Percentiles rank a stretch among this genome's conserved stretches.
Evolutionary conservation across 2,329 filamentous ascomycete genomes (phyloP).

Genomic region (Aspergillus carbonarius): DNA sequence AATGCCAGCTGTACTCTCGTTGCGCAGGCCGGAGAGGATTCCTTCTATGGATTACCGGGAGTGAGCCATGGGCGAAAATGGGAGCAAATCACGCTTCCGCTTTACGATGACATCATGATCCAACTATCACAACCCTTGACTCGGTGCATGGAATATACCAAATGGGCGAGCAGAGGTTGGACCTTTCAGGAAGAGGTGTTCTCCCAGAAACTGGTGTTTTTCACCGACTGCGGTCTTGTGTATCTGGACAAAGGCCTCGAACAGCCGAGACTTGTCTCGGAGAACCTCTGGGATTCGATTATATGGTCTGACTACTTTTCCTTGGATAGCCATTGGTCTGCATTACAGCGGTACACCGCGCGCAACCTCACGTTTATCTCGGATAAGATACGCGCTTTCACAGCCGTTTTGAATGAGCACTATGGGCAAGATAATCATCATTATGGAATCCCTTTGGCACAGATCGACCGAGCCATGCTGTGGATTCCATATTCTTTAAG

Average conservation of each 20-base stretch:
- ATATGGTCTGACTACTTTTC: too few relatives aligned
- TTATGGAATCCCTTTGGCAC: too few relatives aligned
- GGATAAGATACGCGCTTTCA: too few relatives aligned
- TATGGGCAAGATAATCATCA: too few relatives aligned
- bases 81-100: background rate
- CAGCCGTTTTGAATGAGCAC: too few relatives aligned
- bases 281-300: too few relatives aligned
- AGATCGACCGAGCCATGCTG: background rate
- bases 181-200: background rate
- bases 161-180: background rate
- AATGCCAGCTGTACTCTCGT: background rate
- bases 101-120: background rate
- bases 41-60: background rate
- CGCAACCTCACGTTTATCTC: too few relatives aligned
- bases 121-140: background rate
- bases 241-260: background rate
- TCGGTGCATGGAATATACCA: background rate
- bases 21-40: background rate
- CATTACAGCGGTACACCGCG: too few relatives aligned
- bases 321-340: too few relatives aligned
- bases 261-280: background rate
- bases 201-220: background rate
- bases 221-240: background rate
- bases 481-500: background rate
- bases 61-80: background rate